These are phyloP conservation scores for Quercus phellos DNA, from an alignment of 331 rosid genomes.

Conservation along the genomic window DNA sequence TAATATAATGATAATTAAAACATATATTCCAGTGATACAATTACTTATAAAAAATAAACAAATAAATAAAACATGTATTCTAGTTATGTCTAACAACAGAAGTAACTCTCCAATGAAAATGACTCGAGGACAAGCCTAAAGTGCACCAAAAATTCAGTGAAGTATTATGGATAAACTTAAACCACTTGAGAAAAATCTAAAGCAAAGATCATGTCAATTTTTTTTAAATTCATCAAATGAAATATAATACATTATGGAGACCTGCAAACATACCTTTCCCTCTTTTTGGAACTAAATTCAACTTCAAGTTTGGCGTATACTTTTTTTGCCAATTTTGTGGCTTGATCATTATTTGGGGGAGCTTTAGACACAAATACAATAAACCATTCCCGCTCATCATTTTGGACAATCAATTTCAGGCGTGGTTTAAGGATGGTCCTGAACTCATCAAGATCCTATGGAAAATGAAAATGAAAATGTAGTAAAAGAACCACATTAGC, in stretches of 20 bases:
- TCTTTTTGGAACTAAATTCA: constrained; percentile 85
- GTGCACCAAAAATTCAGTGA: neutral
- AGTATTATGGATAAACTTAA: neutral
- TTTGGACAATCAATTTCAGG: constrained; percentile 87
- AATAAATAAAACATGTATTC: neutral
- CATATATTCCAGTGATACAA: too few species aligned
- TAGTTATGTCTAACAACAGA: neutral
- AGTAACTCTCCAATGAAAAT: neutral
- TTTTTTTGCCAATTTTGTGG: constrained; percentile 75
- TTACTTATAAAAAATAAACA: too few species aligned
- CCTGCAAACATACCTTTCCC: constrained; percentile 69
- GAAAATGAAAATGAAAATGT: constrained; percentile 20
- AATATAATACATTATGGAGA: neutral
- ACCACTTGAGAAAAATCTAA: neutral
- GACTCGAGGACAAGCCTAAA: neutral
- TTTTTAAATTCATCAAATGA: neutral
- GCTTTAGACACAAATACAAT: constrained; percentile 91
- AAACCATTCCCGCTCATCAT: constrained; percentile 98
- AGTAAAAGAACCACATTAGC: constrained; percentile 15
- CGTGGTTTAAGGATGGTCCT: constrained; percentile 98
- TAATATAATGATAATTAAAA: neutral
- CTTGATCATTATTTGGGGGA: constrained; percentile 81
- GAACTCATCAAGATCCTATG: constrained; percentile 94
- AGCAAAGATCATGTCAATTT: neutral
- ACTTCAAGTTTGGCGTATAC: constrained; percentile 92